phyloP scores from a whole-genome alignment of 352 stramenopile genomes.

The Phytophthora boehmeriae region DNA sequence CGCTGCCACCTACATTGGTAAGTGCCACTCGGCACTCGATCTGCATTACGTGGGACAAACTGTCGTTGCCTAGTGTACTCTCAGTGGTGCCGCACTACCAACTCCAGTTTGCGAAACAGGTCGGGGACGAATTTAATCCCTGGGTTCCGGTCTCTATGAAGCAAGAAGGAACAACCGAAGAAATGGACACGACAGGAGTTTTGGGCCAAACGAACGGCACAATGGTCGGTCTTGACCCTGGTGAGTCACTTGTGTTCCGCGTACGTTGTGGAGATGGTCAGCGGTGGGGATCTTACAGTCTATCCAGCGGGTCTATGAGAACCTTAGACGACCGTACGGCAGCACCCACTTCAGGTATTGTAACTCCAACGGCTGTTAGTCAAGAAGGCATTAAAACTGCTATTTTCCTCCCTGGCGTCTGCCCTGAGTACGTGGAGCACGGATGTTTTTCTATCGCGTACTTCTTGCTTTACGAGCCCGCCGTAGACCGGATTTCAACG shows the following conservation, averaged over 20 bases:
- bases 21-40: slow-evolving; percentile 64
- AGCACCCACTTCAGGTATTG: slow-evolving; percentile 5
- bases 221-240: slow-evolving; percentile 64
- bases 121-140: slow-evolving; percentile 59
- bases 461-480: slow-evolving; percentile 56
- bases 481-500: slow-evolving; percentile 50
- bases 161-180: slow-evolving; percentile 38
- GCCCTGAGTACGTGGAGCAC: slow-evolving; percentile 59
- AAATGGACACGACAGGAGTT: slow-evolving; percentile 49
- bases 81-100: slow-evolving; percentile 50
- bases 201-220: slow-evolving; percentile 66
- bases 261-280: slow-evolving; percentile 62
- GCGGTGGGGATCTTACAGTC: slow-evolving; percentile 72
- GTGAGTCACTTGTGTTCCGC: slow-evolving; percentile 62
- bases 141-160: slow-evolving; percentile 66
- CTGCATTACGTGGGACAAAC: slow-evolving; percentile 67
- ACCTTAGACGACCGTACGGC: slow-evolving; percentile 41
- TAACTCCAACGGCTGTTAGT: slow-evolving; percentile 16
- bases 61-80: slow-evolving; percentile 20
- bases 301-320: slow-evolving; percentile 60
- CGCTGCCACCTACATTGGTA: slow-evolving; percentile 67
- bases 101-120: slow-evolving; percentile 69
- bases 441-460: slow-evolving; percentile 74
- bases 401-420: slow-evolving; percentile 68
- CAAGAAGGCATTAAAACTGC: slow-evolving; percentile 3